Base-by-base conservation (phyloP, 1,284 basidiomycete species). In the Irpex rosettiformis region DNA sequence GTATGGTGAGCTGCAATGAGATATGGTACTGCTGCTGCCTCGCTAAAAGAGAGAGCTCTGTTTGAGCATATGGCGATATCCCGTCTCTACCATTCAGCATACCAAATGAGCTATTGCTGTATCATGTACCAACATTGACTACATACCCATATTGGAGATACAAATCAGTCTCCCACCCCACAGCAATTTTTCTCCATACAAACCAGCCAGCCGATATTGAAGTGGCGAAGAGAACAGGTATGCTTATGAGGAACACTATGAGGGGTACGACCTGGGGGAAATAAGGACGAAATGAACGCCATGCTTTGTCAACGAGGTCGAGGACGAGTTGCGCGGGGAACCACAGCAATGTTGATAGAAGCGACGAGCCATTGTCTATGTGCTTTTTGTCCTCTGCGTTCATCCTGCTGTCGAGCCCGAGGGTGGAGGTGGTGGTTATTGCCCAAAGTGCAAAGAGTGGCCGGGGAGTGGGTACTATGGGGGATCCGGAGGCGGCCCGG, bases 81-180 rank as follows among this genome's bases (percentile, higher is more conserved):
- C 83, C 83, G 61, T 91, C 88, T 2, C 89, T 92, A 52, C 4
- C 13, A 28, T 53, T 22, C 43, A 51, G 43, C 33, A 54, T 43
- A n/a, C 37, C 11, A 25, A 54, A 25, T 52, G 21, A 33, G 52
- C 58, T 28, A 21, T 11, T 22, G 28, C 6, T n/a, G 47, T 43
- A n/a, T 16, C 33, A 40, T n/a, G 21, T 27, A 45, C 27, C 25
- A 4, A 18, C 48, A 40, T 43, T 18, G 33, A 52, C 43, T 53
- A 53, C 82, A 33, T 70, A 91, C 89, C 89, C 89, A 65, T 91
- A 92, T 74, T 90, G 88, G 13, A 92, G 74, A 69, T 85, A 83
- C 25, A 90, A 60, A 6, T 84, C 79, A 6, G 77, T 70, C 61
- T 85, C 76, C 90, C 90, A 92, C 33, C 81, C 78, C 3, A 82